Evolutionary conservation across 129 eudicot species (phyloP).

Genomic region (Saposhnikovia divaricata): DNA sequence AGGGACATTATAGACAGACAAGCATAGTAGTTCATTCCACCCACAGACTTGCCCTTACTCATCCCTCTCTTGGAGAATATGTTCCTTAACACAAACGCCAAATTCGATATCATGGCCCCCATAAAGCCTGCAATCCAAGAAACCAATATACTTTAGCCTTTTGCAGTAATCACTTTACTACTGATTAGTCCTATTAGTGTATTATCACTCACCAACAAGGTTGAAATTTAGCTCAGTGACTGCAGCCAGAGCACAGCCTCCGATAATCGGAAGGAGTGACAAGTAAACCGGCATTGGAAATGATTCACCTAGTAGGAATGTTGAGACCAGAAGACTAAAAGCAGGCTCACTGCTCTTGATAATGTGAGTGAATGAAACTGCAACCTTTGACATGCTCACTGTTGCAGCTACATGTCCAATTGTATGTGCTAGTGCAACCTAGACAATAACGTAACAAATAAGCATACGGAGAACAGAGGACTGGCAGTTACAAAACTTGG

Average conservation of each 20-base stretch:
- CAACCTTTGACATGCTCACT: slow-evolving; percentile 76
- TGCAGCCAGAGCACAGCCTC: slow-evolving; percentile 76
- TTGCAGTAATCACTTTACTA: not conserved
- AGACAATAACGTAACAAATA: not conserved
- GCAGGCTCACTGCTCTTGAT: slow-evolving; percentile 77
- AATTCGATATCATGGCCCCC: slow-evolving; percentile 58
- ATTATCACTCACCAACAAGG: slow-evolving; percentile 39
- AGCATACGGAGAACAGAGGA: not conserved
- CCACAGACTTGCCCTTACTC: slow-evolving; percentile 46
- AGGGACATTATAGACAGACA: slow-evolving; percentile 62
- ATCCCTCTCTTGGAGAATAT: slow-evolving; percentile 55
- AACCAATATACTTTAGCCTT: not conserved
- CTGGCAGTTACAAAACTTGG: not conserved
- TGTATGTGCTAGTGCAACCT: slow-evolving; percentile 75
- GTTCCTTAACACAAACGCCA: slow-evolving; percentile 58
- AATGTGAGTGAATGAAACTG: slow-evolving; percentile 71
- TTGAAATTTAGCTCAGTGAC: slow-evolving; percentile 70
- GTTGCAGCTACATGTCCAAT: slow-evolving; percentile 78
- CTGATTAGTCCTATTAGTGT: not conserved
- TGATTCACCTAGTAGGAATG: slow-evolving; percentile 48
- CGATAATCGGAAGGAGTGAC: slow-evolving; percentile 59
- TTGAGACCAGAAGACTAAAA: slow-evolving; percentile 61
- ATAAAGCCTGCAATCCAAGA: slow-evolving; percentile 33
- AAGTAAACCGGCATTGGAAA: slow-evolving; percentile 51
- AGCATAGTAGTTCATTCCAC: slow-evolving; percentile 68